phyloP scores from a whole-genome alignment of 441 rosid genomes.

The Pelargonium citronellum region DNA sequence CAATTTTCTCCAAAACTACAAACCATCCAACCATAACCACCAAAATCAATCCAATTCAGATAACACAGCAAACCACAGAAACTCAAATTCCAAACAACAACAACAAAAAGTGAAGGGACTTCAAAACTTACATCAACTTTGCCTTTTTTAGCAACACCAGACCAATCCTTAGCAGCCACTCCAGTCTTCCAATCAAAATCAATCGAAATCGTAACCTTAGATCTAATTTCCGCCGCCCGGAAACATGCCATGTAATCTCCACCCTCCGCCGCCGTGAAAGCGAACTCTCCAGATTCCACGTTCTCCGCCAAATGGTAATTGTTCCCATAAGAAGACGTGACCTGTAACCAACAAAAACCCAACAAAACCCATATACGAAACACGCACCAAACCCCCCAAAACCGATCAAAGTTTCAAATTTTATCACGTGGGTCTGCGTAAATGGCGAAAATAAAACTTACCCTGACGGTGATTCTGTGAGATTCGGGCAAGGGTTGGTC shows the following conservation, averaged over 20 bases:
- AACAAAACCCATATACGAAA: too few species aligned
- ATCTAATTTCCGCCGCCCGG: constrained; percentile 43
- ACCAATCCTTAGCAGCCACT: constrained; percentile 55
- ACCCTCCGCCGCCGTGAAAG: constrained; percentile 47
- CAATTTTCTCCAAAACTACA: too few species aligned
- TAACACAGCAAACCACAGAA: too few species aligned
- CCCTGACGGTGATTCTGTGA: constrained; percentile 52
- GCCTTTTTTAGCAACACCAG: constrained; percentile 63
- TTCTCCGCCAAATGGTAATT: constrained; percentile 44
- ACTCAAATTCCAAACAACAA: too few species aligned
- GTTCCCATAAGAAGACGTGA: constrained; percentile 50
- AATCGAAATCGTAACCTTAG: constrained; percentile 29
- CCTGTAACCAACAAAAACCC: too few species aligned
- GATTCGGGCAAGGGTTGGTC: constrained; percentile 48
- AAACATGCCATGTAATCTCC: constrained; percentile 61
- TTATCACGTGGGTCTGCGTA: neutral
- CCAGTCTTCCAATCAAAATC: constrained; percentile 74
- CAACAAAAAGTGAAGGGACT: too few species aligned
- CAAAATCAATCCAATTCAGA: neutral
- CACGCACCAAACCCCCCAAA: neutral
- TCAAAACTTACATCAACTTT: constrained; percentile 50
- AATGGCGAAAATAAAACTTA: constrained; percentile 1
- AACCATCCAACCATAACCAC: too few species aligned
- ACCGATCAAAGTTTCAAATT: constrained; percentile 5
- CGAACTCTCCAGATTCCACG: constrained; percentile 51